Base-by-base conservation (phyloP, 2,329 filamentous ascomycete genomes). In the Trichoderma sp. region DNA sequence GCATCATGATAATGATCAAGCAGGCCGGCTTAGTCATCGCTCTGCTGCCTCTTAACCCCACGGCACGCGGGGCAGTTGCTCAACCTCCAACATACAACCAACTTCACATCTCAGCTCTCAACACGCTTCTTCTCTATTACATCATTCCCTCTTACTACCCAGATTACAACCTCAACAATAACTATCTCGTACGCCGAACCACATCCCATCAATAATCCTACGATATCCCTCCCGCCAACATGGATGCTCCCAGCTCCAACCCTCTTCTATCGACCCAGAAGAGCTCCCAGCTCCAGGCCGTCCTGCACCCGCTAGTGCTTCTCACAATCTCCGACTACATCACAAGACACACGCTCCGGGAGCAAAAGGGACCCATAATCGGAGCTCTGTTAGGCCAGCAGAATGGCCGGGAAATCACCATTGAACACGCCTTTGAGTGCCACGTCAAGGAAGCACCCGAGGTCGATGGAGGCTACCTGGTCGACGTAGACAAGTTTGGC, bases 251-350 rank as follows among this genome's bases (percentile, higher is more conserved):
- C 76, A 78, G 76, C 76, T 72, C 78, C 78, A 92, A 91, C 79
- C 86, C 91, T 71, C 88, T 94, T 77, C 83, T 95, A 64, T 94
- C 92, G 6, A 88, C 87, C 75, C 89, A 91, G 80, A 93, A 91
- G 84, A 89, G 91, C 79, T 89, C 90, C 59, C 94, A 97, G 84
- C 91, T 97, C 62, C 93, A 95, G 78, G 91, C 95, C 74, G 91
- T 95, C 80, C 91, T 99, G 21, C 97, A 99, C 81, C 97, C 97
- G 31, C 92, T 99, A 66, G 95, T 98, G 71, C 93, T 98, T 79
- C 94, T 99, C 85, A 97, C 94, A 78, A 97, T 99, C 81, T 98
- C 96, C 79, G 97, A 99, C 85, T 97, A 97, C 84, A 95, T 98
- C 83, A 97, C 96, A 75, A 91, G 97, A 76, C 95, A 98, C 84